Conservation (phyloP, 108 stramenopile species). For the Nitzschia inconspicua region DNA sequence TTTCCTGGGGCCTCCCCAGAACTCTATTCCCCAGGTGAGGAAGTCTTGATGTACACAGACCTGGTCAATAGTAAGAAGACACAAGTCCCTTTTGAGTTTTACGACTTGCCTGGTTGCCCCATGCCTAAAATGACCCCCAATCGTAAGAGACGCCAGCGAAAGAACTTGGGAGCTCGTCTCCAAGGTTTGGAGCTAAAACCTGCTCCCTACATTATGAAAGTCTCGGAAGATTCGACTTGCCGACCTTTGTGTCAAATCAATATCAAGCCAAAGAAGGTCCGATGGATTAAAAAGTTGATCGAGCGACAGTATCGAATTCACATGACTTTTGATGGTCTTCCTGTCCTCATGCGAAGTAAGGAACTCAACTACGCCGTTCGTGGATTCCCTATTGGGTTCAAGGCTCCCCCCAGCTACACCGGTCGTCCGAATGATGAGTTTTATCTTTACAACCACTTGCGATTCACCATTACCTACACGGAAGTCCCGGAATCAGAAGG, state of each 20-base stretch:
- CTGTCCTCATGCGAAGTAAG: slow-evolving; percentile 64
- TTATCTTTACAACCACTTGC: slow-evolving; percentile 87
- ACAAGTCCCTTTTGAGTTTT: slow-evolving; percentile 94
- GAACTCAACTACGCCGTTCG: slow-evolving; percentile 65
- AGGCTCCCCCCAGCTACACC: slow-evolving; percentile 36
- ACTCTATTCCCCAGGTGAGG: slow-evolving; percentile 46
- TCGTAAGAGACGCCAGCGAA: slow-evolving; percentile 39
- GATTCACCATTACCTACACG: slow-evolving; percentile 69
- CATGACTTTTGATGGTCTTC: slow-evolving; percentile 82
- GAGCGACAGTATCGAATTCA: slow-evolving; percentile 93
- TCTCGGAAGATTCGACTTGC: slow-evolving; percentile 43
- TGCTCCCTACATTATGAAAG: slow-evolving; percentile 59
- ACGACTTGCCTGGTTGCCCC: slow-evolving; percentile 83
- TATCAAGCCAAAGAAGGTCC: slow-evolving; percentile 50
- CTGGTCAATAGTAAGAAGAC: slow-evolving; percentile 73
- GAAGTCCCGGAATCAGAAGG: slow-evolving; percentile 35
- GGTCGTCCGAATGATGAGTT: slow-evolving; percentile 32
- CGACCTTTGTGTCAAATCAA: slow-evolving; percentile 52
- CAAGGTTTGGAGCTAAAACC: slow-evolving; percentile 65
- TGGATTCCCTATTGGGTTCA: slow-evolving; percentile 83
- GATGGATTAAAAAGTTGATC: slow-evolving; percentile 78
- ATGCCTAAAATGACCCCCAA: slow-evolving; percentile 25
- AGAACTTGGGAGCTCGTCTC: slow-evolving; percentile 73
- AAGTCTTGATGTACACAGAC: slow-evolving; percentile 68
- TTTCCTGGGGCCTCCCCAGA: slow-evolving; percentile 81